These are phyloP conservation scores for Exutisphaerella laricina DNA, from an alignment of 2,329 filamentous ascomycete genomes.

Conservation along the genomic window DNA sequence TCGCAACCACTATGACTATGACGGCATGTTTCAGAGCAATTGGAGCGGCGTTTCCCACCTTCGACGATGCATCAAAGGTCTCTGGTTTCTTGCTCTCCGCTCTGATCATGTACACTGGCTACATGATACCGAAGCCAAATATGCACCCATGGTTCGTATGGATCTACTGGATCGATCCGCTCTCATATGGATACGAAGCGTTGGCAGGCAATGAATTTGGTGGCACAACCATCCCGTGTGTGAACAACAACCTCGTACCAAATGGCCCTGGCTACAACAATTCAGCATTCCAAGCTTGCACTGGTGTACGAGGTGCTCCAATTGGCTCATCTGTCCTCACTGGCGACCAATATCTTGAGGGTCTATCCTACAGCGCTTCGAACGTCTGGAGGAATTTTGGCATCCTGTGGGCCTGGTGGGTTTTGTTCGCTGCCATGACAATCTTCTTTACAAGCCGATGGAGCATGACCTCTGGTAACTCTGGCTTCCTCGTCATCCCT, in stretches of 20 bases:
- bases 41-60: constrained; percentile 31
- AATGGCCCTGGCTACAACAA: constrained; percentile 37
- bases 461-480: constrained; percentile 40
- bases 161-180: constrained; percentile 53
- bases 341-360: constrained; percentile 56
- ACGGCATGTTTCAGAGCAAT: constrained; percentile 43
- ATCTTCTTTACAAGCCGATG: constrained; percentile 54
- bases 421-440: constrained; percentile 53
- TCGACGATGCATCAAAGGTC: constrained; percentile 31
- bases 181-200: constrained; percentile 42
- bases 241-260: constrained; percentile 38
- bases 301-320: constrained; percentile 52
- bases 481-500: constrained; percentile 51
- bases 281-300: constrained; percentile 32
- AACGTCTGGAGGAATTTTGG: constrained; percentile 56
- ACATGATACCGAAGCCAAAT: constrained; percentile 30
- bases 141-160: constrained; percentile 50
- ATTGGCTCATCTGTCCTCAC: constrained; percentile 51
- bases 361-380: constrained; percentile 43
- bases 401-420: constrained; percentile 62
- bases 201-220: constrained; percentile 64
- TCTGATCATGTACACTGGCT: constrained; percentile 32
- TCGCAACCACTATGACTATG: constrained; percentile 44
- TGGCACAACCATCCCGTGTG: constrained; percentile 53
- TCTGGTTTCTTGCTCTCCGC: constrained; percentile 28